Evolutionary conservation across 2,329 filamentous ascomycete species (phyloP), one percentile per base, ranked within the genome.

Genomic region (Penicillium sp.): DNA sequence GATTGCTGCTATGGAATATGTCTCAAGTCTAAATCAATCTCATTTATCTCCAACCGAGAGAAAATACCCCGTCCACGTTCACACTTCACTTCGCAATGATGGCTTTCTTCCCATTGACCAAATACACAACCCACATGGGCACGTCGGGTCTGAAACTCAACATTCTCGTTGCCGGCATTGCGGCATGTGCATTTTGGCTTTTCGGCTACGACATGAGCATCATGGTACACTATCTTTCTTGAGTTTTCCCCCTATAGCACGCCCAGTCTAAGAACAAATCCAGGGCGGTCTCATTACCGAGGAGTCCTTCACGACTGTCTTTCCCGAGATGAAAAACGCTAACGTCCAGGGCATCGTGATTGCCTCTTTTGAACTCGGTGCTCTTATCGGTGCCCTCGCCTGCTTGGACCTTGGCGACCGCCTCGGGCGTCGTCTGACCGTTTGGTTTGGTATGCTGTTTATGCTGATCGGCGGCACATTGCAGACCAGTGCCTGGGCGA

Each of bases 331-430:
- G 35, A 37, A 57, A 24, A 54, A 57, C 49, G 55, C 55, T 13
- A 57, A 51, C 11, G 39, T 51, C 16, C 55, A 57, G 44, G 55
- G 55, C n/a, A 51, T 57, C 11, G 55, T 57, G 9, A 57, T 57
- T 31, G 55, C 55, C 14, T 54, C 55, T 14, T 57, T 57, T 19
- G 54, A 51, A 46, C 46, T 57, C 7, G 55, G 55, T 21, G 55
- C 55, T 7, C 29, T 57, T 6, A 33, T 51, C 19, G 55, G 55
- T 2, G 53, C 45, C 49, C 22, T 57, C 10, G 53, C 55, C 27
- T 57, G 55, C 39, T 57, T 51, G 13, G 53, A 54, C 26, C 53
- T 51, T 3, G 55, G 50, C 6, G 55, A 57, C 16, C 53, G 37
- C 42, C 54, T 54, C 19, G 55, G 55, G n/a, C 55, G 55, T 14